Evolutionary conservation across 2,329 filamentous ascomycete species (phyloP).

Genomic region (Colletotrichum liaoningense): DNA sequence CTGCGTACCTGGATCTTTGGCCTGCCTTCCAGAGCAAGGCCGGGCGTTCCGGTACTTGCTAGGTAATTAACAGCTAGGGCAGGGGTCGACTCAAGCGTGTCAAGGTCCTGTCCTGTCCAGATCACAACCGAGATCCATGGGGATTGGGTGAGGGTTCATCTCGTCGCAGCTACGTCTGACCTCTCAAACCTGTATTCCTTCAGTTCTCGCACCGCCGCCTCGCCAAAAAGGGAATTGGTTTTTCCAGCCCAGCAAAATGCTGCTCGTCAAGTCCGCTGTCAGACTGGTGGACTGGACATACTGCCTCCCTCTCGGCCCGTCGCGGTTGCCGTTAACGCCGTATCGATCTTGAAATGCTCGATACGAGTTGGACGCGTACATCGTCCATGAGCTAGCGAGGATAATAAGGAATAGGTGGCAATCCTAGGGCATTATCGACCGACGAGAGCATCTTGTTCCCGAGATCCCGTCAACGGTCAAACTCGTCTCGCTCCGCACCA

Average conservation of each 20-base stretch:
- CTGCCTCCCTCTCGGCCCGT: background rate
- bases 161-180: slow-evolving; percentile 29
- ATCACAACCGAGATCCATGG: background rate
- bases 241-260: background rate
- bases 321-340: background rate
- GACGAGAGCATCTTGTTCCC: background rate
- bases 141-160: slow-evolving; percentile 23
- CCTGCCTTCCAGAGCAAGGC: background rate
- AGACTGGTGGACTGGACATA: background rate
- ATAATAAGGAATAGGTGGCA: no score
- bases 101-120: background rate
- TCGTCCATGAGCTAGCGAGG: background rate
- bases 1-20: background rate
- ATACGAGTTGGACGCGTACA: background rate
- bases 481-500: background rate
- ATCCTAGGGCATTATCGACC: no score
- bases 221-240: background rate
- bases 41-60: slow-evolving; percentile 25
- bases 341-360: background rate
- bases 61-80: background rate
- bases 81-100: background rate
- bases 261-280: background rate
- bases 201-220: background rate
- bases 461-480: background rate
- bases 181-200: background rate